These are phyloP conservation scores for Nannizziopsis arthrosporioides DNA, from an alignment of 2,329 filamentous ascomycete genomes.

Conservation along the genomic window DNA sequence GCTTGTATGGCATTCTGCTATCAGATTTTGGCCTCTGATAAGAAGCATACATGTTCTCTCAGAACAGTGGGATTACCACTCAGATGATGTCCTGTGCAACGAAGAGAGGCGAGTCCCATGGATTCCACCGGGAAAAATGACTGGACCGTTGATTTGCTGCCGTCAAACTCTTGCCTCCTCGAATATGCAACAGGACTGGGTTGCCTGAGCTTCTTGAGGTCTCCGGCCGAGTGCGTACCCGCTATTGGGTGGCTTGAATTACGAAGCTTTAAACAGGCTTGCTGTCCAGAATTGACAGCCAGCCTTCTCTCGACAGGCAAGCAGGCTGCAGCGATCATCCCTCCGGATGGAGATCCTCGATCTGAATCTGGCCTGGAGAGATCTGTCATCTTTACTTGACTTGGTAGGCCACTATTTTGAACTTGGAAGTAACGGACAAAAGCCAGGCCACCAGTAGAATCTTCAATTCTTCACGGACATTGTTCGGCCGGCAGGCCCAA, in stretches of 20 bases:
- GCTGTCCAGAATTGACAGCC: conserved; percentile 8
- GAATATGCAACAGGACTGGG: not conserved
- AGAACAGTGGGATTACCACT: not conserved
- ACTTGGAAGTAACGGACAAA: not conserved
- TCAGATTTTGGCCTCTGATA: not conserved
- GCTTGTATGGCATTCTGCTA: not conserved
- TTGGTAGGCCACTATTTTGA: not conserved
- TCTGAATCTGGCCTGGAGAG: conserved; percentile 8
- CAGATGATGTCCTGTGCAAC: conserved; percentile 4
- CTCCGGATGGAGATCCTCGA: conserved; percentile 9
- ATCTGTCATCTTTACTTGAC: conserved; percentile 1
- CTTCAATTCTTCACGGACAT: not conserved
- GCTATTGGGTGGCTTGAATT: conserved; percentile 4
- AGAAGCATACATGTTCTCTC: not conserved
- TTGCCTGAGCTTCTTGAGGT: not conserved
- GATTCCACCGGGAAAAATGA: not conserved
- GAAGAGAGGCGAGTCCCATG: not conserved
- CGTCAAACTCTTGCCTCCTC: not conserved
- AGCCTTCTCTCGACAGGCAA: conserved; percentile 2
- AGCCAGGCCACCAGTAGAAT: not conserved
- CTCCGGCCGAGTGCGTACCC: not conserved
- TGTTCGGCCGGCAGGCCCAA: not conserved
- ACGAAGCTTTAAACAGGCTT: conserved; percentile 3
- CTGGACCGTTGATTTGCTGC: conserved; percentile 3
- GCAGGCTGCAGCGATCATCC: conserved; percentile 4